Base-by-base conservation (phyloP, 305 asterid species). In the Fraxinus angustifolia region DNA sequence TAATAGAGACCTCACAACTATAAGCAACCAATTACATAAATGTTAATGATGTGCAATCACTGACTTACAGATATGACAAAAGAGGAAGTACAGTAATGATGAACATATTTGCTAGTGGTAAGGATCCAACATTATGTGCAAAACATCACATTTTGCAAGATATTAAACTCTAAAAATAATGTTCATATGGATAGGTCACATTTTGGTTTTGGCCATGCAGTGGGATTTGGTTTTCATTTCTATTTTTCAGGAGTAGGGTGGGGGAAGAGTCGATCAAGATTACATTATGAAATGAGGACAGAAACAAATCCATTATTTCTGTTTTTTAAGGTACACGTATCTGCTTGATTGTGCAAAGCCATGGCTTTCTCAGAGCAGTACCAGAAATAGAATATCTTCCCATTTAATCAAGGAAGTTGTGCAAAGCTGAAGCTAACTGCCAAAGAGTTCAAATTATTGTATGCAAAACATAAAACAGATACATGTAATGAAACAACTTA, bases 401-500 rank as follows among this genome's bases (percentile, higher is more conserved):
- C 21, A 68, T 45, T 60, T 48, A 31, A 31, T 26, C 31, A 26
- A 31, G 83, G 75, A 76, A 77, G 60, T 28, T 74, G 31, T 48
- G 73, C 56, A 76, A 40, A 56, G 70, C 45, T 76, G 3, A 78
- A 53, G 58, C 58, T 42, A 31, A 80, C 53, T 45, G 19, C 45
- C 34, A 77, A 74, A 45, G 56, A 71, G 79, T 73, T 60, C 73
- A 31, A 75, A 40, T 60, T 33, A 42, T 8, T 76, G 76, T 65
- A 79, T 56, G 80, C 77, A 79, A 33, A 35, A 42, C 30, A 50
- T 73, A 30, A 77, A 79, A 77, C 38, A 81, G 35, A 82, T 23
- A 6, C 6, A 4, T 21, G 16, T 23, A 60, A 19, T 21, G 14
- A 60, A 80, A 75, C 60, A 78, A 87, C 97, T 90, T 87, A 92